These are phyloP conservation scores for Kalmusia sp. DNA, from an alignment of 2,329 filamentous ascomycete species.

Conservation along the genomic window DNA sequence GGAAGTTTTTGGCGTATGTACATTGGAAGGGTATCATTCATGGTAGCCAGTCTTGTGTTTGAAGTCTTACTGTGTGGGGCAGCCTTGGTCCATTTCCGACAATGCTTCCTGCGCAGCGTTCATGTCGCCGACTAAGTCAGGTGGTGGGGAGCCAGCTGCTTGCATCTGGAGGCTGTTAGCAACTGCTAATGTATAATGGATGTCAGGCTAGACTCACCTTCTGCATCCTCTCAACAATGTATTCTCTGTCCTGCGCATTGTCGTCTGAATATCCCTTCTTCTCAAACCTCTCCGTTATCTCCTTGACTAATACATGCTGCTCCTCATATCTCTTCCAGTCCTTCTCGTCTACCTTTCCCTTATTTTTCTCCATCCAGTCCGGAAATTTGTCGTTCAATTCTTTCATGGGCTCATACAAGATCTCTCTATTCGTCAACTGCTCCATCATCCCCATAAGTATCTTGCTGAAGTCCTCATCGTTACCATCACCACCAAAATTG, in stretches of 20 bases:
- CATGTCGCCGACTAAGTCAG: constrained; percentile 91
- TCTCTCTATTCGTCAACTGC: constrained; percentile 97
- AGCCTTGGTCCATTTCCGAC: constrained; percentile 64
- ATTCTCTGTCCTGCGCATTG: constrained; percentile 82
- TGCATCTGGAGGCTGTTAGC: constrained; percentile 75
- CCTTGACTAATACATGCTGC: constrained; percentile 78
- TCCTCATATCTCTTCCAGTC: constrained; percentile 82
- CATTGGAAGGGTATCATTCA: constrained; percentile 34
- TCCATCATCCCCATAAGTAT: constrained; percentile 99
- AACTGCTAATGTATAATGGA: background rate
- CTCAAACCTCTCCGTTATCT: constrained; percentile 92
- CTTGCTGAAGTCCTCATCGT: constrained; percentile 89
- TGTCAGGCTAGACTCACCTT: constrained; percentile 65
- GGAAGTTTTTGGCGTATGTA: constrained; percentile 14
- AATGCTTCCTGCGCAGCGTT: constrained; percentile 76
- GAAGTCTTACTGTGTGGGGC: constrained; percentile 64
- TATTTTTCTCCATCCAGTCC: constrained; percentile 83
- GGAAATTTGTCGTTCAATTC: constrained; percentile 94
- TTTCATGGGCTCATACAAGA: constrained; percentile 98
- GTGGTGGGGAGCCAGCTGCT: constrained; percentile 86
- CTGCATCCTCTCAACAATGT: constrained; percentile 97
- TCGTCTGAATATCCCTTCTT: constrained; percentile 80
- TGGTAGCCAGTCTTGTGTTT: constrained; percentile 10
- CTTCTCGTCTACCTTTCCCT: constrained; percentile 66
- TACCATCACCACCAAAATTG: constrained; percentile 59